Base-by-base conservation (phyloP, 495 filamentous ascomycete genomes). In the Annulohypoxylon maeteangense region DNA sequence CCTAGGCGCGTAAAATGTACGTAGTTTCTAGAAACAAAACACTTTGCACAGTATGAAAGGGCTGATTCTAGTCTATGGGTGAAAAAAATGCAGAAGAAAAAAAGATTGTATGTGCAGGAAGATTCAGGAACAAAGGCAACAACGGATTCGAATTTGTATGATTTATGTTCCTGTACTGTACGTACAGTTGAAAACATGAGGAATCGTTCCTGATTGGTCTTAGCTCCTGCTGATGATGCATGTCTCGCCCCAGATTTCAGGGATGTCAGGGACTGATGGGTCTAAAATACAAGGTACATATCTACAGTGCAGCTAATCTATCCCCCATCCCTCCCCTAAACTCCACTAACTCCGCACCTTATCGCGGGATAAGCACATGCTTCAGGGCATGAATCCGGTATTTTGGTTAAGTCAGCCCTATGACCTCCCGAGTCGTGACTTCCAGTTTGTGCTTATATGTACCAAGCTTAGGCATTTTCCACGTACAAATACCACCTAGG, bases 141-240 rank as follows among this genome's bases (percentile, higher is more conserved):
- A 40, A 18, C 31, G 8, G n/a, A 31, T 2, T 22, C 14, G 20
- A 1, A 4, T 4, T 40, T 57, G 12, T 40, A 18, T 25, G 18
- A 31, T 40, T 23, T 57, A 22, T 57, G 54, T 57, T 23, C 7
- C 18, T 56, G 34, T 57, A 36, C 32, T 11, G 32, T 36, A 36
- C 31, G 31, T 36, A 36, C 2, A 57, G 20, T 22, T 42, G 6
- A 38, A 38, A 38, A 20, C 23, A 20, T 12, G 34, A 59, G 45
- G 36, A 47, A 11, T 55, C 29, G 50, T 36, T 20, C 51, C 47
- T 55, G 50, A 68, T 68, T 57, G 40, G 66, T 32, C 58, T 68
- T 57, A 54, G 55, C 44, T 47, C 53, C 23, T 48, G 25, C 53
- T n/a, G 54, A 67, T 67, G 63, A 67, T 71, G 69, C 68, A 71